Percentiles rank a stretch among this genome's conserved stretches.
phyloP scores from a whole-genome alignment of 257 asterid genomes.

The Salvia splendens region DNA sequence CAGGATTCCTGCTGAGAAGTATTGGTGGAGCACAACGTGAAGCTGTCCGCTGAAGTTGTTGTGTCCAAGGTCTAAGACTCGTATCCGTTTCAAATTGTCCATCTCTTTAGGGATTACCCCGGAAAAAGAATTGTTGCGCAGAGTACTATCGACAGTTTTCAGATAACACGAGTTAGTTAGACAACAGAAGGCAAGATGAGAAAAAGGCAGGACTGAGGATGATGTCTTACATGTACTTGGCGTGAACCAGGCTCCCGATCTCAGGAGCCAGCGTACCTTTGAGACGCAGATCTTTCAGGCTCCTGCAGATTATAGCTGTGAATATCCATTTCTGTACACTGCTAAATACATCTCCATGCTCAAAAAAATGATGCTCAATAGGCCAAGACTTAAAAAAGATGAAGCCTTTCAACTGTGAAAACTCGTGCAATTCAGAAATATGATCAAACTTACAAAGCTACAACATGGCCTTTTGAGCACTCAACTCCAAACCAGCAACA shows the following conservation, averaged over 20 bases:
- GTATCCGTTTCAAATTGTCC: conserved; percentile 51
- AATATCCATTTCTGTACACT: not conserved
- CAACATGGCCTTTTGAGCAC: conserved; percentile 65
- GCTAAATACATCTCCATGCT: too few relatives aligned
- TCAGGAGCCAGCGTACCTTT: conserved; percentile 72
- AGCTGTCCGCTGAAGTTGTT: conserved; percentile 76
- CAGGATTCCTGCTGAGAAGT: conserved; percentile 49
- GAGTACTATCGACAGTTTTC: conserved; percentile 47
- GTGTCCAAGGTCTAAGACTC: conserved; percentile 73
- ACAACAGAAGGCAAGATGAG: not conserved
- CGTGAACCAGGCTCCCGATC: conserved; percentile 53
- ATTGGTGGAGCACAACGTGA: conserved; percentile 52
- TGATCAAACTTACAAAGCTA: conserved; percentile 61
- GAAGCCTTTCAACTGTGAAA: not conserved
- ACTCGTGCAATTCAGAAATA: not conserved
- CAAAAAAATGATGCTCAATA: too few relatives aligned
- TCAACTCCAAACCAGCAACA: conserved; percentile 84
- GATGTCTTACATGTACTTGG: conserved; percentile 63
- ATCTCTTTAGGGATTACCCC: conserved; percentile 73
- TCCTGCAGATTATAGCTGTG: conserved; percentile 45
- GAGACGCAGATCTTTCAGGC: conserved; percentile 68
- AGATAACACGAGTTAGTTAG: not conserved
- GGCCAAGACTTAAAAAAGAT: too few relatives aligned
- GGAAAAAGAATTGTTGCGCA: conserved; percentile 79
- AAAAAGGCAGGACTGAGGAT: conserved; percentile 4